Percentiles rank a stretch among this genome's conserved stretches.
These are phyloP conservation scores for Theileria parva DNA, from an alignment of 169 alveolate genomes.

Conservation along the genomic window DNA sequence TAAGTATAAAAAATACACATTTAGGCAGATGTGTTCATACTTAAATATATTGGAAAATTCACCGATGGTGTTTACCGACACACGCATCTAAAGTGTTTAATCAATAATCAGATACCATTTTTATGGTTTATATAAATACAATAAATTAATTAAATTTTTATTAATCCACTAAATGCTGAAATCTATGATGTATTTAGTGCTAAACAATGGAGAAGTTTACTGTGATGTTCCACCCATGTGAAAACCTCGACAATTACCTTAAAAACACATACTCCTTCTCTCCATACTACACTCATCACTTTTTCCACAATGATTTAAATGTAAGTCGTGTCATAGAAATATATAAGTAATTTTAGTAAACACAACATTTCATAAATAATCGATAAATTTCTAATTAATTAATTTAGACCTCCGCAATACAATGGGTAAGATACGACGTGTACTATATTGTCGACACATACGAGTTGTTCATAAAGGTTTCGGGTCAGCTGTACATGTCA, in stretches of 20 bases:
- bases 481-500: slow-evolving; percentile 20
- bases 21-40: neutral
- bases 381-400: neutral
- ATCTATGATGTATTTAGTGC: neutral
- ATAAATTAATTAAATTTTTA: neutral
- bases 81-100: neutral
- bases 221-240: slow-evolving; percentile 69
- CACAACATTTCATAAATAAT: neutral
- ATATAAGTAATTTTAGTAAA: no score
- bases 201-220: slow-evolving; percentile 6
- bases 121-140: no score
- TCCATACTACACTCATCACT: slow-evolving; percentile 71
- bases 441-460: slow-evolving; percentile 32
- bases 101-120: neutral
- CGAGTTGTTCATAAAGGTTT: slow-evolving; percentile 28
- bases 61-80: neutral
- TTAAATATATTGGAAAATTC: neutral
- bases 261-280: slow-evolving; percentile 53
- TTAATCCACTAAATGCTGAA: neutral
- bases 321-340: slow-evolving; percentile 35
- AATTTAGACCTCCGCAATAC: slow-evolving; percentile 14
- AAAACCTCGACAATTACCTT: slow-evolving; percentile 43
- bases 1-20: neutral
- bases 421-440: slow-evolving; percentile 31
- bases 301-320: slow-evolving; percentile 49